Conservation (phyloP, 2,329 filamentous ascomycete genomes). For the Aspergillus vadensis region DNA sequence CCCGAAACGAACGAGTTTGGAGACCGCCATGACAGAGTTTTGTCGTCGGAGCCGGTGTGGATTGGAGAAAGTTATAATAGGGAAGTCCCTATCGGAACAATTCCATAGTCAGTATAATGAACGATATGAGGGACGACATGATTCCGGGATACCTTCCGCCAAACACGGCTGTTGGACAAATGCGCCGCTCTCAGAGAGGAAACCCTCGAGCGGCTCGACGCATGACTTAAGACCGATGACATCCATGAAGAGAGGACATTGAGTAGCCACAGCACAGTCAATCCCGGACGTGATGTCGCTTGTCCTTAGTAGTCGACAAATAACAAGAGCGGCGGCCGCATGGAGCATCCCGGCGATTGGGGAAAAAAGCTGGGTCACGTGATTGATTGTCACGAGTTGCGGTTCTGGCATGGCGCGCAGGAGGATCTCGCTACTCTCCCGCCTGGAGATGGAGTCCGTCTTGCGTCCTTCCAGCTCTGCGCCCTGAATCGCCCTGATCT, state of each 20-base stretch:
- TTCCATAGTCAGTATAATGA: neutral
- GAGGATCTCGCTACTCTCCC: conserved; percentile 25
- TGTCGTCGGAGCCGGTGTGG: neutral
- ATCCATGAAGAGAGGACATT: conserved; percentile 40
- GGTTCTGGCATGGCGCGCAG: conserved; percentile 35
- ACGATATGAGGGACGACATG: neutral
- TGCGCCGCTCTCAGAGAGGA: conserved; percentile 39
- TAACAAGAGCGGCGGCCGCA: neutral
- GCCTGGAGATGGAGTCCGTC: conserved; percentile 15
- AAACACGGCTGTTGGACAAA: conserved; percentile 27
- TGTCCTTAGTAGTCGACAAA: neutral
- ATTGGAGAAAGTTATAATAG: neutral
- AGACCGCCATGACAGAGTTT: neutral
- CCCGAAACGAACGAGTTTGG: neutral
- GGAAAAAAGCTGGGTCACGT: conserved; percentile 38
- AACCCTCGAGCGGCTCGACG: conserved; percentile 39
- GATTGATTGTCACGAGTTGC: conserved; percentile 35
- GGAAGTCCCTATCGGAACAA: neutral
- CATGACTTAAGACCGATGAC: conserved; percentile 46
- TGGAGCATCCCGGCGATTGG: conserved; percentile 7
- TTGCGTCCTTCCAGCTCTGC: conserved; percentile 13
- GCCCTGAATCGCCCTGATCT: neutral
- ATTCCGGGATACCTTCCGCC: conserved; percentile 28
- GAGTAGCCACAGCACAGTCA: conserved; percentile 9
- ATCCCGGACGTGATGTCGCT: neutral